These are phyloP conservation scores for Neurospora tetraspora DNA, from an alignment of 495 filamentous ascomycete species.

Conservation along the genomic window DNA sequence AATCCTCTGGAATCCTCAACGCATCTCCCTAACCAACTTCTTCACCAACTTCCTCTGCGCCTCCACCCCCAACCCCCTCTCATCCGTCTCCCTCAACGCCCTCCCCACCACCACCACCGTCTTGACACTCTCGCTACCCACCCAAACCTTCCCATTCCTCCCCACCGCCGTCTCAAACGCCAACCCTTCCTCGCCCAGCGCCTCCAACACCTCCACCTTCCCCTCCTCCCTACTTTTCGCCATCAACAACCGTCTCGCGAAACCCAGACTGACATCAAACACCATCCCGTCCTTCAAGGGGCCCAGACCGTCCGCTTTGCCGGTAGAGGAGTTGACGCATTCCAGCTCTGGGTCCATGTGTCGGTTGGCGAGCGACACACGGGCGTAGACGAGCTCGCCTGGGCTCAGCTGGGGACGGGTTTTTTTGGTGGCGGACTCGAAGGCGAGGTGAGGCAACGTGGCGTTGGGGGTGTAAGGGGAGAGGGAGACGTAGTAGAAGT, in stretches of 20 bases:
- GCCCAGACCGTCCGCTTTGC: slow-evolving; percentile 82
- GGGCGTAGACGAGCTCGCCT: slow-evolving; percentile 78
- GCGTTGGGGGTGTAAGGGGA: slow-evolving; percentile 62
- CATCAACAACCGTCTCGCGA: slow-evolving; percentile 69
- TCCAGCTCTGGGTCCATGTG: slow-evolving; percentile 84
- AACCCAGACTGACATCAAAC: slow-evolving; percentile 67
- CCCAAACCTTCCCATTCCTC: slow-evolving; percentile 89
- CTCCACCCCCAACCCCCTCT: slow-evolving; percentile 50
- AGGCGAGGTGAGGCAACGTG: slow-evolving; percentile 74
- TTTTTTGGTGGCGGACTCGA: slow-evolving; percentile 87
- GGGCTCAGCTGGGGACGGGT: slow-evolving; percentile 66
- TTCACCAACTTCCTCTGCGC: slow-evolving; percentile 75
- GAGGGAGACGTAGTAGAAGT: slow-evolving; percentile 57
- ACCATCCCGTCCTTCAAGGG: slow-evolving; percentile 80
- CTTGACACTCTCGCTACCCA: slow-evolving; percentile 58
- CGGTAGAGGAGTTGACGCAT: slow-evolving; percentile 76
- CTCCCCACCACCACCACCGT: slow-evolving; percentile 68
- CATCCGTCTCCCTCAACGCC: slow-evolving; percentile 68
- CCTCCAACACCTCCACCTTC: slow-evolving; percentile 67
- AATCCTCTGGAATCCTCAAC: slow-evolving; percentile 12
- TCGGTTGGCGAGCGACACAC: slow-evolving; percentile 60
- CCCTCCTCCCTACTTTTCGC: slow-evolving; percentile 52
- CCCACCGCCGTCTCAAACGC: slow-evolving; percentile 91
- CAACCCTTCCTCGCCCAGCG: slow-evolving; percentile 65
- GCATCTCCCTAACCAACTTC: slow-evolving; percentile 43